A percentile compares a stretch with the other conserved stretches of the same genome.
Conservation (phyloP, 2,329 filamentous ascomycete species). For the Diaporthe sp. region DNA sequence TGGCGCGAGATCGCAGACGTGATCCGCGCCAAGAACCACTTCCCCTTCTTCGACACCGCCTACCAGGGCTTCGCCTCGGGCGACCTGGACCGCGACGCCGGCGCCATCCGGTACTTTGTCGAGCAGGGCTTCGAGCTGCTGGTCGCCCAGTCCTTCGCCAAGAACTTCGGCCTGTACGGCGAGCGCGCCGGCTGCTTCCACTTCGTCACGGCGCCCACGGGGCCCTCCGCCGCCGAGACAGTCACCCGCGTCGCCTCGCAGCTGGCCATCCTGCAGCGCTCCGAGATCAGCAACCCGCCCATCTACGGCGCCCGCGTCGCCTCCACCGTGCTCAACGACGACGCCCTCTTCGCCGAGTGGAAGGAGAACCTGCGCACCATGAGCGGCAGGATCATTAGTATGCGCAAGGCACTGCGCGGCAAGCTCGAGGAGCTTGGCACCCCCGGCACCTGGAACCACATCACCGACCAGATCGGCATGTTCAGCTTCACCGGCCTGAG, state of each 20-base stretch:
- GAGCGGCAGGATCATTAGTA: constrained; percentile 94
- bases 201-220: constrained; percentile 81
- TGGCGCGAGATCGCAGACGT: constrained; percentile 91
- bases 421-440: constrained; percentile 89
- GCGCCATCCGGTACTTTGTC: constrained; percentile 94
- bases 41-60: constrained; percentile 98
- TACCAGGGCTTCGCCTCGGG: constrained; percentile 99
- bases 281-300: constrained; percentile 97
- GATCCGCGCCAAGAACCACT: constrained; percentile 84
- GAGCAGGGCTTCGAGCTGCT: constrained; percentile 91
- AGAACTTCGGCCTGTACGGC: constrained; percentile 98
- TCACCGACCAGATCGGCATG: constrained; percentile 99
- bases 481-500: constrained; percentile 92
- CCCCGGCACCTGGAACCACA: constrained; percentile 95
- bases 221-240: constrained; percentile 72
- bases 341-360: constrained; percentile 88
- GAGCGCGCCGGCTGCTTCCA: constrained; percentile 98
- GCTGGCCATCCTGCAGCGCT: constrained; percentile 93
- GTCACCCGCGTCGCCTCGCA: constrained; percentile 83
- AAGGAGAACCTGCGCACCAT: constrained; percentile 92
- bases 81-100: constrained; percentile 85
- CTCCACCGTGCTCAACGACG: constrained; percentile 85
- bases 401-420: constrained; percentile 83
- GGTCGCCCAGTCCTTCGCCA: constrained; percentile 94
- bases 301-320: constrained; percentile 94